Base-by-base conservation (phyloP, 202 grass and related monocot species). In the Tripidium arundinaceum region DNA sequence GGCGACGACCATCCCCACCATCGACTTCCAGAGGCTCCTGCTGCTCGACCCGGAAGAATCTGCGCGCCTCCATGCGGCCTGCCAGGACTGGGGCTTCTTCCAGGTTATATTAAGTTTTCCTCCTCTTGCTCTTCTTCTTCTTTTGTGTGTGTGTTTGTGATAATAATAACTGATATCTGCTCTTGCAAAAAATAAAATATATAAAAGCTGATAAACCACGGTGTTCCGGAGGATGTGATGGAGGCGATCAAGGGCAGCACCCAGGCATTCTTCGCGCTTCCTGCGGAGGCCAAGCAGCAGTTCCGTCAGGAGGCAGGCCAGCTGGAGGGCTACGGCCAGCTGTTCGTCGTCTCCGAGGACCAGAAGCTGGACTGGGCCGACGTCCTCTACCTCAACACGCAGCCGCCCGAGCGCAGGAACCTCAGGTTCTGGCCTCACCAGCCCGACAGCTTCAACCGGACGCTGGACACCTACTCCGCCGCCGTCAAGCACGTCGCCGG, bases 51-150 rank as follows among this genome's bases (percentile, higher is more conserved):
- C 15, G 16, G 70, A 72, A 8, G 39, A 94, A 68, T 83, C 82
- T 36, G 52, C 64, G 8, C 74, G 68, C 27, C 74, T 94, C 43
- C 83, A 91, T 73, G 26, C 19, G 16, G 82, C 89, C 29, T 94
- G 92, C 74, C 78, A 87, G 60, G 84, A 94, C 0, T 89, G 87
- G 89, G 92, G 92, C 46, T 94, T 94, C 72, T 94, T 94, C 62
- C 89, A 91, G 86, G 91, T 91, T 34, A 0, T n/a, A n/a, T n/a
- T n/a, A n/a, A n/a, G 3, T 3, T 16, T 2, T 4, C 5, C 5
- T 59, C 11, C 24, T 62, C 21, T 11, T 43, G 9, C 11, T 47
- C 15, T 2, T 2, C 4, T 19, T 50, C 0, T 2, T 19, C 1
- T 50, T 6, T 15, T 4, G 41, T 45, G 0, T 15, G 10, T 18